Evolutionary conservation across 2,329 filamentous ascomycete species (phyloP), one percentile per base, ranked within the genome.

Genomic region (Aureobasidium sp.): DNA sequence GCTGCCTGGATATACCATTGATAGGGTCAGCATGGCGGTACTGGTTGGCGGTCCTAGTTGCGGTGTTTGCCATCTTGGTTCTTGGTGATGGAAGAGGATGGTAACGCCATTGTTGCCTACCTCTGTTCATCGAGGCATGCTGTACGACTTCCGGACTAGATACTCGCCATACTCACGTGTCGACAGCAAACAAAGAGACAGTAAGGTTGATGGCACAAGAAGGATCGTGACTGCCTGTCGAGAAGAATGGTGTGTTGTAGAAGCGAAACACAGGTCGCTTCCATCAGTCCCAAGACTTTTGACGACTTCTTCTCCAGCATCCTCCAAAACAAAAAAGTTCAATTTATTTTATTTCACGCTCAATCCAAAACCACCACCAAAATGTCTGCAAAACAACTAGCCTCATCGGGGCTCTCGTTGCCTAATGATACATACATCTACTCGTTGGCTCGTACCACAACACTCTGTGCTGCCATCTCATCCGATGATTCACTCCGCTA

Each of bases 401-500:
- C 57, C 23, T 51, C 51, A 4, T 58, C 60, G 6, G 54, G 31
- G 7, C 61, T 64, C 0, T 61, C 61, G 11, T 40, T 65, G 21
- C 61, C 63, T 9, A 25, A 51, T 3, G 62, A 64, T 31, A 65
- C 79, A 55, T 87, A 86, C 69, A 79, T 86, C 35, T 79, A 84
- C 53, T 79, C 83, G 62, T 75, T 87, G 57, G 74, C 74, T 0
- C 79, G 60, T 10, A 61, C 62, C 33, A 64, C 64, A 40, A 63
- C 60, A 37, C 66, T 69, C 5, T 77, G 88, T 42, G 84, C 82
- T 1, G 79, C 83, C 17, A 87, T 88, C 60, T 82, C 85, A 3
- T 89, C 88, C 0, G 86, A 90, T 73, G 84, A 89, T 72, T 80
- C 78, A n/a, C 76, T 92, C 21, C 81, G 83, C 29, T 73, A 89